These are phyloP conservation scores for Phialophora verrucosa DNA, from an alignment of 2,329 filamentous ascomycete genomes.

Conservation along the genomic window DNA sequence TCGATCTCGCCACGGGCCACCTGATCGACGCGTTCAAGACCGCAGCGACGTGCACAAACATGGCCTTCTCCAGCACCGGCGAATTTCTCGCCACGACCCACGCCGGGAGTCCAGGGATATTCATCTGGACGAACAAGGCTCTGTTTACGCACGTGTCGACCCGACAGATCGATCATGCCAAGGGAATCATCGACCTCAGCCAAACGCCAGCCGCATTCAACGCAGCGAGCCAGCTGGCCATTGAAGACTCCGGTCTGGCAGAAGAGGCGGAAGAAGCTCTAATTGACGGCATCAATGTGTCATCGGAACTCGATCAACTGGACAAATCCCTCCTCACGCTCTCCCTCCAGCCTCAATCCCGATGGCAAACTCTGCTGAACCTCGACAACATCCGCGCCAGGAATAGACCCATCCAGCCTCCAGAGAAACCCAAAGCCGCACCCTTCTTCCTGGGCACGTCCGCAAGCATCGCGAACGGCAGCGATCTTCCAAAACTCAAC, in stretches of 20 bases:
- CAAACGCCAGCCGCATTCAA: conserved; percentile 72
- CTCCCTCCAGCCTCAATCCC: conserved; percentile 83
- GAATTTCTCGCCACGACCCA: conserved; percentile 93
- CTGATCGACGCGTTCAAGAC: conserved; percentile 90
- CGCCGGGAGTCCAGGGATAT: conserved; percentile 81
- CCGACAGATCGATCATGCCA: conserved; percentile 78
- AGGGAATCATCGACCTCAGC: conserved; percentile 66
- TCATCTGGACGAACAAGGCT: conserved; percentile 93
- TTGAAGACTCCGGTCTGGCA: conserved; percentile 52
- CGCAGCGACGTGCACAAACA: conserved; percentile 76
- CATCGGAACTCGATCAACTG: conserved; percentile 72
- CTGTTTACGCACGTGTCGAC: conserved; percentile 89
- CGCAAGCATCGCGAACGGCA: conserved; percentile 41
- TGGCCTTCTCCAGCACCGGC: conserved; percentile 87
- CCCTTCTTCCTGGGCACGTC: conserved; percentile 89
- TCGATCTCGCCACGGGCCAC: conserved; percentile 95
- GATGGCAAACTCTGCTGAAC: conserved; percentile 93
- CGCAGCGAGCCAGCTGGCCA: conserved; percentile 75
- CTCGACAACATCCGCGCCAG: conserved; percentile 87
- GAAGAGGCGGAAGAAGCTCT: conserved; percentile 53
- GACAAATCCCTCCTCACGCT: conserved; percentile 83
- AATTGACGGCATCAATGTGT: conserved; percentile 53
- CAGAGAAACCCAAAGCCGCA: conserved; percentile 89
- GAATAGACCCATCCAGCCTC: conserved; percentile 91
- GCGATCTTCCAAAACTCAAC: conserved; percentile 11